Percentiles rank a stretch among this genome's conserved stretches.
These are phyloP conservation scores for Osmanthus fragrans DNA, from an alignment of 257 asterid genomes.

Conservation along the genomic window DNA sequence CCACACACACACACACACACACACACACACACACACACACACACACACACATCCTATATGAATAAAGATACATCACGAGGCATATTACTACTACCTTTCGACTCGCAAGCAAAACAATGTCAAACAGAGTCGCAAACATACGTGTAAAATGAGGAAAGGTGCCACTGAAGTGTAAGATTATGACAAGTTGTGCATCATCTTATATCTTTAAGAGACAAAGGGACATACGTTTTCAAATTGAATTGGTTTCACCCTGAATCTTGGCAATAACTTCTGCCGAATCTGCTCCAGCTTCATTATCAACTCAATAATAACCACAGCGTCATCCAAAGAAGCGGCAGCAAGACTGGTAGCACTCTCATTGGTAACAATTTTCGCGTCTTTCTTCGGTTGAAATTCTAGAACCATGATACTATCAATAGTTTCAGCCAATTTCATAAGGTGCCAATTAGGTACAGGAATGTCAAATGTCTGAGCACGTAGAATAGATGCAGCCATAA, in stretches of 20 bases:
- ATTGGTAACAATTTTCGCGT: constrained; percentile 75
- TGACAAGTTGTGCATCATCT: neutral
- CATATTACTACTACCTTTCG: neutral
- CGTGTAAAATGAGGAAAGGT: neutral
- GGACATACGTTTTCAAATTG: constrained; percentile 84
- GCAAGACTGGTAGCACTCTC: constrained; percentile 83
- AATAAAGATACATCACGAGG: neutral
- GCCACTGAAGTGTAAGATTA: neutral
- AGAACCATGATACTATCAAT: constrained; percentile 62
- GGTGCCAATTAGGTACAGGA: constrained; percentile 85
- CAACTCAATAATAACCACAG: constrained; percentile 66
- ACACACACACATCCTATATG: neutral
- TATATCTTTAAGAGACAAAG: neutral
- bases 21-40: no score
- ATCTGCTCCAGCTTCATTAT: constrained; percentile 67
- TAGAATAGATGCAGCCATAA: constrained; percentile 77
- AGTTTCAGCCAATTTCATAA: constrained; percentile 69
- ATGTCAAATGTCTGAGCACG: constrained; percentile 86
- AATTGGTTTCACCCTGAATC: constrained; percentile 81
- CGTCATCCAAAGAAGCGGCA: constrained; percentile 76
- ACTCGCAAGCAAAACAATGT: neutral
- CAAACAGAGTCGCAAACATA: neutral
- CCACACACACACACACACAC: no score
- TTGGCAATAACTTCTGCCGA: constrained; percentile 46
- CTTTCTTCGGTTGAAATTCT: constrained; percentile 67